Base-by-base conservation (phyloP, 1,284 basidiomycete genomes). In the Cystobasidiaceae sp. region DNA sequence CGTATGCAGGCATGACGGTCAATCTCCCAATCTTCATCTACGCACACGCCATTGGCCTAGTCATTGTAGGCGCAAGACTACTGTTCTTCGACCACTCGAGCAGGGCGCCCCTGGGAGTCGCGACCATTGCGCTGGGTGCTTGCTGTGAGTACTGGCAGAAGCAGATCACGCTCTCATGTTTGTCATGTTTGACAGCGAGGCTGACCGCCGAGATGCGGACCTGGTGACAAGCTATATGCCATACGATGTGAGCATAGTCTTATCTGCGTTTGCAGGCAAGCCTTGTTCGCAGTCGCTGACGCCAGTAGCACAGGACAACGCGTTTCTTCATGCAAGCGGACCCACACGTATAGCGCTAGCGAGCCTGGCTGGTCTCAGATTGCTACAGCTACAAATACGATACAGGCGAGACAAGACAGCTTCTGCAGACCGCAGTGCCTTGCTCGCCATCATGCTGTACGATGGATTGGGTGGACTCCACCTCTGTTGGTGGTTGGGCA, bases 311-410 rank as follows among this genome's bases (percentile, higher is more conserved):
- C 34, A 62, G 50, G 17, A 37, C 13, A 62, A 62, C 21, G 60
- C 48, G n/a, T 52, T 62, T 30, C 60, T 62, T 19, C 49, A 62
- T 33, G 60, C 60, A 8, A 62, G 60, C 32, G 60, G 39, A 8
- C 60, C 50, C 17, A 50, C 50, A 9, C 46, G 60, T 9, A 50
- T 62, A 23, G 23, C 30, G 3, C 60, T 62, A 11, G 60, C 19
- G 3, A 21, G 15, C 19, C 41, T 62, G 21, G 60, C 60, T 7
- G 60, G 60, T 4, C 13, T 30, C 23, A 49, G 50, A 30, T 49
- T 52, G 9, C 4, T 54, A 2, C 21, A 17, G 46, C 21, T 25
- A 17, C n/a, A 27, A 6, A 27, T 27, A 15, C n/a, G 27, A 7
- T 19, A 27, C 46, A 49, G 27, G 27, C 46, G 17, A 17, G 19